Evolutionary conservation across 441 rosid genomes (phyloP).

Genomic region (Erodium moschatum): DNA sequence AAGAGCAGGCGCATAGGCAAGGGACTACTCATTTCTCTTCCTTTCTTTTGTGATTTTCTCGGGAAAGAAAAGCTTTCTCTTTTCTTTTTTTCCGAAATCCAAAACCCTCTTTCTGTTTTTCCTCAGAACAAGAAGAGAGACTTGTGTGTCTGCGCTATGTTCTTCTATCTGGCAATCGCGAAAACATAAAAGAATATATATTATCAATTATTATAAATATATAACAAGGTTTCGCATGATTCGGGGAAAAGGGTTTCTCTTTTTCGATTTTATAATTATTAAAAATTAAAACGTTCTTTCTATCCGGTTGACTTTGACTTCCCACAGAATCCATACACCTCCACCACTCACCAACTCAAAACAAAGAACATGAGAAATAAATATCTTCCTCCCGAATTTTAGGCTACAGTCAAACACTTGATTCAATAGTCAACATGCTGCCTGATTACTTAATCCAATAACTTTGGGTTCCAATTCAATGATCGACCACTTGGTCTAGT

Average conservation of each 20-base stretch:
- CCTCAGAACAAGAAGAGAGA: not conserved
- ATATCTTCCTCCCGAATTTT: no score
- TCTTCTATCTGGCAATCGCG: not conserved
- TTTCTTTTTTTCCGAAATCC: not conserved
- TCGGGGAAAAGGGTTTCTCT: conserved; percentile 2
- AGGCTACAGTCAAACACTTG: no score
- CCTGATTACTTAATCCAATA: no score
- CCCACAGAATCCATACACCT: not conserved
- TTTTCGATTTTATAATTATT: not conserved
- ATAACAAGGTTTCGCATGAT: not conserved
- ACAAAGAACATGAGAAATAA: not conserved
- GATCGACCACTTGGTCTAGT: no score
- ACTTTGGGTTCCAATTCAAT: no score
- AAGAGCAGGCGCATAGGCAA: conserved; percentile 7
- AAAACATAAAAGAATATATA: not conserved
- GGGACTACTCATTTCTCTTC: conserved; percentile 7
- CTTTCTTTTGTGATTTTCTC: conserved; percentile 6
- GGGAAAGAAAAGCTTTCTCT: not conserved
- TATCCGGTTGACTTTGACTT: not conserved
- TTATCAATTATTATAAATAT: not conserved
- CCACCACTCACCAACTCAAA: not conserved
- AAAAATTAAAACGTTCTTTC: not conserved
- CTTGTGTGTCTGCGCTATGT: conserved; percentile 4
- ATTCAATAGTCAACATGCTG: no score
- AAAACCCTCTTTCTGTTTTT: not conserved